phyloP scores from a whole-genome alignment of 768 basidiomycete genomes.

The Porphyrellus cyaneotinctus region DNA sequence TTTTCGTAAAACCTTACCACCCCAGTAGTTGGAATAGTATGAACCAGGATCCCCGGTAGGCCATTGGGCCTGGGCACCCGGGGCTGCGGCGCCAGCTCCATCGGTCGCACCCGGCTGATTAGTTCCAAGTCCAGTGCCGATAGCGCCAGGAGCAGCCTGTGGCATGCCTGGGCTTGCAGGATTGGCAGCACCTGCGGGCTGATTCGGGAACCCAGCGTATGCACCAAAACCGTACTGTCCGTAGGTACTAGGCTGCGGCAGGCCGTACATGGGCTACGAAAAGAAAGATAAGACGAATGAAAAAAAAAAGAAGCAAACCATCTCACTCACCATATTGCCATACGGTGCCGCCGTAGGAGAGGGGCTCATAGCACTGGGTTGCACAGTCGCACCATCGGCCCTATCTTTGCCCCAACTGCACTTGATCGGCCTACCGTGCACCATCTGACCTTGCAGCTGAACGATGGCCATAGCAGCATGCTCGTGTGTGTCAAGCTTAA shows the following conservation, averaged over 20 bases:
- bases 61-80: slow-evolving; percentile 74
- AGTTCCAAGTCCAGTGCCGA: slow-evolving; percentile 52
- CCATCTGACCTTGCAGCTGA: slow-evolving; percentile 93
- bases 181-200: slow-evolving; percentile 47
- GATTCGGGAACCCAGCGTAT: slow-evolving; percentile 68
- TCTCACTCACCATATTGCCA: slow-evolving; percentile 62
- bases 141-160: slow-evolving; percentile 53
- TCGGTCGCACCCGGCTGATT: slow-evolving; percentile 57
- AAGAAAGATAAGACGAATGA: not conserved
- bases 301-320: not conserved
- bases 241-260: slow-evolving; percentile 79
- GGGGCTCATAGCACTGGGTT: slow-evolving; percentile 54
- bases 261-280: slow-evolving; percentile 79
- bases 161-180: slow-evolving; percentile 43
- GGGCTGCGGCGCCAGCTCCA: slow-evolving; percentile 45
- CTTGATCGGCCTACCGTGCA: slow-evolving; percentile 96
- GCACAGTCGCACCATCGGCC: slow-evolving; percentile 61
- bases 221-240: slow-evolving; percentile 71
- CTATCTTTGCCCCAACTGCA: slow-evolving; percentile 99
- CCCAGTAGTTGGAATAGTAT: slow-evolving; percentile 83
- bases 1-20: slow-evolving; percentile 46
- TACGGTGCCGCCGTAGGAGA: slow-evolving; percentile 61
- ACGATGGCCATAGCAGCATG: slow-evolving; percentile 98
- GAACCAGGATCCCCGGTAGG: slow-evolving; percentile 64
- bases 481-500: slow-evolving; percentile 97